Percentiles rank a stretch among this genome's conserved stretches.
phyloP scores from a whole-genome alignment of 2,329 filamentous ascomycete genomes.

The Aspergillus sp. region DNA sequence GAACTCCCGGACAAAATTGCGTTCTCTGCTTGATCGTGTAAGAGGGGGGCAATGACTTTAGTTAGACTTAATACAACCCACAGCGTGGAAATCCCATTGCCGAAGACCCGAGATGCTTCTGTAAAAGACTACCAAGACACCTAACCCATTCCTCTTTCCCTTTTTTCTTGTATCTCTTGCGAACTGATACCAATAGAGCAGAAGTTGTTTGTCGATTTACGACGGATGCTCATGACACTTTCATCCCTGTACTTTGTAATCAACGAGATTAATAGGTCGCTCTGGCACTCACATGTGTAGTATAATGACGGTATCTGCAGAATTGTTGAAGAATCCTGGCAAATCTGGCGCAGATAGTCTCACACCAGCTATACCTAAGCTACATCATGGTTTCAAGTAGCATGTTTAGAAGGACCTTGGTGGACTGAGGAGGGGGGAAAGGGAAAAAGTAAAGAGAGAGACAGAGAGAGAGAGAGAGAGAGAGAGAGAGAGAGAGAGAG shows the following conservation, averaged over 20 bases:
- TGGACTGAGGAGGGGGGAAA: neutral
- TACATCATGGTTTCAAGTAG: neutral
- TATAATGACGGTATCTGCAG: neutral
- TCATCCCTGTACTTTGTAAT: neutral
- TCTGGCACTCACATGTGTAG: neutral
- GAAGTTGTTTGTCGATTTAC: neutral
- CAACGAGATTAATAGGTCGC: neutral
- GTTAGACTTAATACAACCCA: neutral
- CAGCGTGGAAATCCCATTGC: neutral
- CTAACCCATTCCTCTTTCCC: too few species aligned
- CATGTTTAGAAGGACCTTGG: neutral
- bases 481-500: neutral
- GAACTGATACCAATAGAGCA: neutral
- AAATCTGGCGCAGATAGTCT: too few species aligned
- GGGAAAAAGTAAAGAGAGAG: too few species aligned
- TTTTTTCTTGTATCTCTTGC: too few species aligned
- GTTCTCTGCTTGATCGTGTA: constrained; percentile 21
- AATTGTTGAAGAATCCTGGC: too few species aligned
- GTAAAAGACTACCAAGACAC: neutral
- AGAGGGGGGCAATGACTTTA: constrained; percentile 12
- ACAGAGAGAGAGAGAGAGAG: too few species aligned
- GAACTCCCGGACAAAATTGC: constrained; percentile 20
- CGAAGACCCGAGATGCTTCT: neutral
- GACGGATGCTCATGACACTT: neutral
- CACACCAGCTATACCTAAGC: too few species aligned